These are phyloP conservation scores for Gossypium davidsonii DNA, from an alignment of 441 rosid species.

Conservation along the genomic window DNA sequence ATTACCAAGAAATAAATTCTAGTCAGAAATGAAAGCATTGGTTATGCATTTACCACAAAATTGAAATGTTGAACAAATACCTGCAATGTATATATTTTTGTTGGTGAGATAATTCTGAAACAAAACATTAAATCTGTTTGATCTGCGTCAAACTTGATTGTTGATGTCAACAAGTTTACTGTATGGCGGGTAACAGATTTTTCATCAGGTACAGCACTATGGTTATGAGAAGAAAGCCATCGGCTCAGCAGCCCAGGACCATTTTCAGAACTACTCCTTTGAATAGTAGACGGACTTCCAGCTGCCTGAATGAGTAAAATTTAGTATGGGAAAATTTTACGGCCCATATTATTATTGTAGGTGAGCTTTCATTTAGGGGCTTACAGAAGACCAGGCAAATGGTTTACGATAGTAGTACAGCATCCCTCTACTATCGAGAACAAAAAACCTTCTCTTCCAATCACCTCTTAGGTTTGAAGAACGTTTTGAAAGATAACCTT, in stretches of 20 bases:
- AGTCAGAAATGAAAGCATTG: background rate
- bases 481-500: constrained; percentile 94
- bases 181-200: constrained; percentile 92
- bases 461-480: constrained; percentile 95
- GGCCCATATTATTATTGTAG: constrained; percentile 6
- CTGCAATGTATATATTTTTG: constrained; percentile 90
- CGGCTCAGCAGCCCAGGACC: constrained; percentile 77
- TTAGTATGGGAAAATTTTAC: constrained; percentile 15
- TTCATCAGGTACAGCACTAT: constrained; percentile 83
- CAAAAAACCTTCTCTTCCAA: constrained; percentile 97
- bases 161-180: constrained; percentile 84
- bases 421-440: constrained; percentile 96
- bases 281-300: constrained; percentile 53
- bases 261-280: constrained; percentile 58
- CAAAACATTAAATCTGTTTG: constrained; percentile 96
- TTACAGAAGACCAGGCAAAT: constrained; percentile 65
- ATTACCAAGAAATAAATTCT: background rate
- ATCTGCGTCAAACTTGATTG: constrained; percentile 89
- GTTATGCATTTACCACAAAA: background rate
- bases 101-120: constrained; percentile 90
- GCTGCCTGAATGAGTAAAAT: constrained; percentile 43
- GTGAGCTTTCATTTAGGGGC: constrained; percentile 24
- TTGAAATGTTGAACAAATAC: constrained; percentile 27
- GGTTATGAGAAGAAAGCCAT: constrained; percentile 95
- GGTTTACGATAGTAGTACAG: constrained; percentile 92